phyloP scores from a whole-genome alignment of 116 monocot genomes.

The Thalassia testudinum region DNA sequence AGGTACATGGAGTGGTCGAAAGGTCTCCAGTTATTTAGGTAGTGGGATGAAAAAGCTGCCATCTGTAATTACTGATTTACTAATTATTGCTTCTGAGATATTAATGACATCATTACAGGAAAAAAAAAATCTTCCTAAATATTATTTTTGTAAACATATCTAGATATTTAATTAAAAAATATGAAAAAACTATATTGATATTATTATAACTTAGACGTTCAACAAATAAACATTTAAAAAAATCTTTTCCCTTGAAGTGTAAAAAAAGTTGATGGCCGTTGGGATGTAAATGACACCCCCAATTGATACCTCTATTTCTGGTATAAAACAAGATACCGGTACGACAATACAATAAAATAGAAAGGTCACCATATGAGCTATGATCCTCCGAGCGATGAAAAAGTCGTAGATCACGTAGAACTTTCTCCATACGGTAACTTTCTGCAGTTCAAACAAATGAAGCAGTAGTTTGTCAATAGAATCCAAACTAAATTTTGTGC shows the following conservation, averaged over 20 bases:
- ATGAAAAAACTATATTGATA: no score
- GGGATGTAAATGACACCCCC: slow-evolving; percentile 58
- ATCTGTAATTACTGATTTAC: no score
- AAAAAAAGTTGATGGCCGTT: slow-evolving; percentile 19
- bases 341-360: slow-evolving; percentile 54
- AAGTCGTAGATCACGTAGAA: slow-evolving; percentile 59
- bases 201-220: no score
- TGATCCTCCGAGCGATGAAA: slow-evolving; percentile 50
- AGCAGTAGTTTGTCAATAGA: background rate
- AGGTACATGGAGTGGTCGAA: no score
- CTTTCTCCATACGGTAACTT: slow-evolving; percentile 36
- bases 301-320: slow-evolving; percentile 38
- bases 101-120: no score
- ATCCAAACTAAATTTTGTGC: background rate
- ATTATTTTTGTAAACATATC: no score
- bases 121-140: no score
- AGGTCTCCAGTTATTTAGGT: no score
- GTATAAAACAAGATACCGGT: slow-evolving; percentile 36
- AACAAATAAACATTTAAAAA: no score
- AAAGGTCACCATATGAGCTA: slow-evolving; percentile 44
- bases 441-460: slow-evolving; percentile 16
- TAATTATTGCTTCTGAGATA: no score
- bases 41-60: no score
- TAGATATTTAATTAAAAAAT: no score
- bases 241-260: background rate